Evolutionary conservation across 2,329 filamentous ascomycete species (phyloP), one percentile per base, ranked within the genome.

Genomic region (Xylariaceae sp.): DNA sequence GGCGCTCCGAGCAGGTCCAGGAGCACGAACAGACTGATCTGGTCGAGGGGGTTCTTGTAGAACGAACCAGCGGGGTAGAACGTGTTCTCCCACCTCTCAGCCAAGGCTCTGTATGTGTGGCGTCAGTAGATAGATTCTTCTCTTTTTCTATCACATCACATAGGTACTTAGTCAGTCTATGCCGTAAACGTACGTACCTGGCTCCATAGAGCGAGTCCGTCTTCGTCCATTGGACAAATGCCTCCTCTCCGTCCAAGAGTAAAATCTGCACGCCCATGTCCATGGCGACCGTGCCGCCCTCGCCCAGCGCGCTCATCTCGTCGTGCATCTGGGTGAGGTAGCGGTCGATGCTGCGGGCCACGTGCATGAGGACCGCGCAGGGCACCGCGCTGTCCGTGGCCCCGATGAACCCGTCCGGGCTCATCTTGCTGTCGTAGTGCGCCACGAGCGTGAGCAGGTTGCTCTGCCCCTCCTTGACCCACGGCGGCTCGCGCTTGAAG

Each of bases 381-480:
- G 88, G 86, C 8, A 78, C 88, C 1, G 88, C 87, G 48, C 83
- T 88, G 57, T 94, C 88, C 11, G 79, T 90, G 1, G 87, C 88
- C 1, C 88, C 88, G 34, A 94, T 84, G 56, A 92, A 94, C 1
- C 83, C 85, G 34, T 76, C 59, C 0, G 86, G 85, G 12, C 68
- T 68, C 32, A 82, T 68, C 63, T 88, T 88, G 59, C 78, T 85
- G 55, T 94, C 87, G 59, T 90, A 94, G 57, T 94, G 88, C 23
- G 87, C 88, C 7, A 87, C 88, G 34, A 94, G 68, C 3, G 85
- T 87, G 50, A 94, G 65, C 36, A 83, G 67, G 35, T 82, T 83
- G 11, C 85, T 76, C 56, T 88, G 77, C 0, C 88, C 87, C 0
- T 70, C 65, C 27, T 71, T 62, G 2, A 79, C 69, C 80, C 85